Percentiles rank a stretch among this genome's conserved stretches.
phyloP scores from a whole-genome alignment of 2,329 filamentous ascomycete genomes.

The Torrubiellomyces zombiae region DNA sequence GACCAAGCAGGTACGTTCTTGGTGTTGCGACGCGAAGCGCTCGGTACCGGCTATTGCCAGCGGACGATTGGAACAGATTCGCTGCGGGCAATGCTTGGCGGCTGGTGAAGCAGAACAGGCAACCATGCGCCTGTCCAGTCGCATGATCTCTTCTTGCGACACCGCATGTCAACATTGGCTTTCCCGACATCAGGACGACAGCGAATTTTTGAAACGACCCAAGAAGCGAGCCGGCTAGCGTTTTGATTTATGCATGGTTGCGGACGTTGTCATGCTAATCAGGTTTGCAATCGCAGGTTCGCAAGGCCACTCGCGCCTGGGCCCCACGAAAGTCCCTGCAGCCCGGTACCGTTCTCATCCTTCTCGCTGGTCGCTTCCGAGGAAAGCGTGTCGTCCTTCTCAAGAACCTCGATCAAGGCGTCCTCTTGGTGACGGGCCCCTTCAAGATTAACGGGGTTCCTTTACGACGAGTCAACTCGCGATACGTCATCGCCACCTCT shows the following conservation, averaged over 20 bases:
- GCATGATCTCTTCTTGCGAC: too few relatives aligned
- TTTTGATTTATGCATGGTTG: too few relatives aligned
- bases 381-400: slow-evolving; percentile 99
- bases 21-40: too few relatives aligned
- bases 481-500: slow-evolving; percentile 85
- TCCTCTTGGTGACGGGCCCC: slow-evolving; percentile 95
- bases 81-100: too few relatives aligned
- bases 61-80: too few relatives aligned
- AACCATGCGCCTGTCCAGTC: too few relatives aligned
- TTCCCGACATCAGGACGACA: too few relatives aligned
- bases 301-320: slow-evolving; percentile 83
- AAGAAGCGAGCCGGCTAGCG: too few relatives aligned
- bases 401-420: slow-evolving; percentile 92
- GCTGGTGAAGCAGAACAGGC: too few relatives aligned
- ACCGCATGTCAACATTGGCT: too few relatives aligned
- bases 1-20: slow-evolving; percentile 79
- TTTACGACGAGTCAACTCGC: slow-evolving; percentile 82
- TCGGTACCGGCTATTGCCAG: too few relatives aligned
- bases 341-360: slow-evolving; percentile 93
- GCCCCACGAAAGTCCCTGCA: slow-evolving; percentile 77
- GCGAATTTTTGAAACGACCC: too few relatives aligned
- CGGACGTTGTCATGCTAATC: slow-evolving; percentile 12
- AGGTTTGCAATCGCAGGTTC: slow-evolving; percentile 44
- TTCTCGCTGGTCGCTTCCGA: slow-evolving; percentile 97
- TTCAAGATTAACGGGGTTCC: slow-evolving; percentile 99